A percentile compares a stretch with the other conserved stretches of the same genome.
Conservation (phyloP, 164 flowering plant species). For the Aristolochia fimbriata region DNA sequence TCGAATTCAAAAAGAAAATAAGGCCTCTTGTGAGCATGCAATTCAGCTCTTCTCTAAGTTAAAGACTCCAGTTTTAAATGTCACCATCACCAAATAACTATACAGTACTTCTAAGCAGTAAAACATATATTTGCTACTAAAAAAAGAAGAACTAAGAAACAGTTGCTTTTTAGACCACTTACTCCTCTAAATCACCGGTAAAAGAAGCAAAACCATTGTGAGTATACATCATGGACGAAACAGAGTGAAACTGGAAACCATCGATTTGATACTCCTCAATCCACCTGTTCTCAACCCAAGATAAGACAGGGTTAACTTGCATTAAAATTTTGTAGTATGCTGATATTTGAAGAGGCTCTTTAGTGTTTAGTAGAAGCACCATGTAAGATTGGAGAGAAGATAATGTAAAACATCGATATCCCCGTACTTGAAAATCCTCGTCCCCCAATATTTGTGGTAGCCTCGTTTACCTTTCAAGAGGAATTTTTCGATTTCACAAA, state of each 20-base stretch:
- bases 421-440: conserved; percentile 94
- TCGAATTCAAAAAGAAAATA: too few relatives aligned
- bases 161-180: conserved; percentile 21
- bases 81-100: too few relatives aligned
- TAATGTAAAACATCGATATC: conserved; percentile 85
- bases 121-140: too few relatives aligned
- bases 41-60: too few relatives aligned
- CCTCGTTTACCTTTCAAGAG: conserved; percentile 81
- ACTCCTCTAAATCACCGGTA: conserved; percentile 93
- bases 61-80: too few relatives aligned
- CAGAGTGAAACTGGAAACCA: conserved; percentile 94
- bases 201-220: conserved; percentile 98
- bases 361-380: conserved; percentile 30
- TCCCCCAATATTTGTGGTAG: conserved; percentile 92
- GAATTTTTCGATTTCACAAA: background rate
- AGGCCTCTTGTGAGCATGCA: too few relatives aligned
- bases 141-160: too few relatives aligned
- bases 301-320: background rate
- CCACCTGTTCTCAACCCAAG: conserved; percentile 72
- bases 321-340: background rate
- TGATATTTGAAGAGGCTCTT: too few relatives aligned
- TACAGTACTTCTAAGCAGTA: too few relatives aligned
- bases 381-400: conserved; percentile 88
- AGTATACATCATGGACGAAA: conserved; percentile 89
- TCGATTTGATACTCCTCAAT: conserved; percentile 82